Conservation (phyloP, 192 early-diverging fungal species). For the Coemansia sp. region DNA sequence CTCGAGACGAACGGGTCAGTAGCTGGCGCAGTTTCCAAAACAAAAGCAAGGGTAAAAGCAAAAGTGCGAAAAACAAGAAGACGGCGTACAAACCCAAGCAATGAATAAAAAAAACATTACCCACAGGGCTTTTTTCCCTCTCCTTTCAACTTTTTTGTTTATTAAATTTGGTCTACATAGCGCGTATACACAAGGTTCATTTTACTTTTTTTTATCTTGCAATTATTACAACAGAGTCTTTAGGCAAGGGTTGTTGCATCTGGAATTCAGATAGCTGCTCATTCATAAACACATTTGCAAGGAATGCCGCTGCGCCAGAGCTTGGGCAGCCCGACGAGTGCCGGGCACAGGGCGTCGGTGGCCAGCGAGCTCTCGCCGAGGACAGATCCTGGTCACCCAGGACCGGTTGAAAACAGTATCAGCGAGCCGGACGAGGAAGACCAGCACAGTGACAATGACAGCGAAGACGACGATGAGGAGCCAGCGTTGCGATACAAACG, state of each 20-base stretch:
- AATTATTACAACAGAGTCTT: too few species aligned
- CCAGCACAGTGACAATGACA: constrained; percentile 40
- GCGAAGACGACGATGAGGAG: constrained; percentile 61
- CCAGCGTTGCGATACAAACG: constrained; percentile 90
- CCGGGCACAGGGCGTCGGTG: not conserved
- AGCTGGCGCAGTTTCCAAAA: constrained; percentile 45
- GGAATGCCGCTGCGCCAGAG: not conserved
- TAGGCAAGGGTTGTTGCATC: not conserved
- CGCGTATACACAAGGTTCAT: too few species aligned
- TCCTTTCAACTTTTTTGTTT: too few species aligned
- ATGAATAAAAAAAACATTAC: too few species aligned
- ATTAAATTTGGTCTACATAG: too few species aligned
- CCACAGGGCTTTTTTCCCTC: too few species aligned
- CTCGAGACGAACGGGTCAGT: constrained; percentile 40
- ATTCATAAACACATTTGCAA: not conserved
- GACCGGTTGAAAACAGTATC: too few species aligned
- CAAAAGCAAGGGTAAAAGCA: not conserved
- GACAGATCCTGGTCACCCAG: not conserved
- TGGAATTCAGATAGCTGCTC: not conserved
- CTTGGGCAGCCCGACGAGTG: not conserved
- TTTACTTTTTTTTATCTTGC: too few species aligned
- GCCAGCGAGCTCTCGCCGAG: not conserved
- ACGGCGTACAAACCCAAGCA: too few species aligned
- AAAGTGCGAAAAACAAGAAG: not conserved
- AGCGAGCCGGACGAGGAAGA: not conserved